Conservation (phyloP, 176 grass and related monocot species). For the Eleusine indica region DNA sequence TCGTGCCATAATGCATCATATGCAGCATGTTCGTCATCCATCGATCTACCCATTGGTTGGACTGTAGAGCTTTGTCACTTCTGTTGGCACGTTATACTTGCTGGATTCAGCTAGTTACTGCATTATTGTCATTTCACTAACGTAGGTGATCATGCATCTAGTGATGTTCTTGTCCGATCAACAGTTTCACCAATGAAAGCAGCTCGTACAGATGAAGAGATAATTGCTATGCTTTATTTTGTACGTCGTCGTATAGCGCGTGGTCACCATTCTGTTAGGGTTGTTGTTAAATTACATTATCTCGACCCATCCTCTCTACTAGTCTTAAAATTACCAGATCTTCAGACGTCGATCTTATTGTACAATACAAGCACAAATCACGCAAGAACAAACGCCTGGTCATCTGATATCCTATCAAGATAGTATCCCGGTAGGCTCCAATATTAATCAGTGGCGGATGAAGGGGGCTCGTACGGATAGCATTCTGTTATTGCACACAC, state of each 20-base stretch:
- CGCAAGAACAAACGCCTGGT: neutral
- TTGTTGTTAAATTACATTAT: neutral
- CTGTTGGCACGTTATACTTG: neutral
- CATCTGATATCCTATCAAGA: neutral
- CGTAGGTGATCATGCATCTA: neutral
- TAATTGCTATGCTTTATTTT: too few species aligned
- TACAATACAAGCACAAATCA: neutral
- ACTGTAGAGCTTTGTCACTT: constrained; percentile 14
- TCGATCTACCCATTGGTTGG: neutral
- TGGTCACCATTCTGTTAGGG: neutral
- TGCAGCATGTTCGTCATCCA: neutral
- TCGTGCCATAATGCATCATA: neutral
- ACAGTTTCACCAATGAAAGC: neutral
- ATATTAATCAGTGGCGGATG: too few species aligned
- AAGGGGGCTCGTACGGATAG: too few species aligned
- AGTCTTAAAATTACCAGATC: too few species aligned
- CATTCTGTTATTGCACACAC: neutral
- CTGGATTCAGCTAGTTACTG: neutral
- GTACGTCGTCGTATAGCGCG: neutral
- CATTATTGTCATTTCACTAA: constrained; percentile 5
- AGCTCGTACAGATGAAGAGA: neutral
- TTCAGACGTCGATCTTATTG: neutral
- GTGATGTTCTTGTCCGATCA: constrained; percentile 26
- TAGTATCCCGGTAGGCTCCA: too few species aligned
- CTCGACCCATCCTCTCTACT: neutral